Conservation (phyloP, 2,329 filamentous ascomycete species). For the Fusarium equiseti region DNA sequence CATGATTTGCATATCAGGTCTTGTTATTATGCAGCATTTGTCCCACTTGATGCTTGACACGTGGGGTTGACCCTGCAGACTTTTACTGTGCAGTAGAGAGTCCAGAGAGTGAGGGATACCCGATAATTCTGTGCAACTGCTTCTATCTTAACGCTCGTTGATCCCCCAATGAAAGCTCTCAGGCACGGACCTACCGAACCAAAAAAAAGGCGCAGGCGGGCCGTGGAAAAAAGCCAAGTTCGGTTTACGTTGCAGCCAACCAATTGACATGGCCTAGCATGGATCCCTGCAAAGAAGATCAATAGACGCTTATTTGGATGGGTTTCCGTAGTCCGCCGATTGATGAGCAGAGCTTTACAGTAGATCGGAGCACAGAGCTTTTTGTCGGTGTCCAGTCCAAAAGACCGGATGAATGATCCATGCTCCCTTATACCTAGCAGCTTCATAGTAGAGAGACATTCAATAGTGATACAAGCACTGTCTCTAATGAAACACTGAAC, state of each 20-base stretch:
- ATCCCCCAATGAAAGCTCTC: neutral
- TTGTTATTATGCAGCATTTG: slow-evolving; percentile 25
- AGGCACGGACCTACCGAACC: slow-evolving; percentile 6
- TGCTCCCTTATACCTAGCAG: too few species aligned
- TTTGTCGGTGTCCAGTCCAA: neutral
- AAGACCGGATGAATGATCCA: slow-evolving; percentile 4
- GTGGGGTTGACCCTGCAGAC: slow-evolving; percentile 14
- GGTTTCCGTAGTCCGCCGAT: slow-evolving; percentile 37
- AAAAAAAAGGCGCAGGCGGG: slow-evolving; percentile 10
- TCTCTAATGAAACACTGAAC: slow-evolving; percentile 7
- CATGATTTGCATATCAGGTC: slow-evolving; percentile 33
- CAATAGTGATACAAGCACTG: slow-evolving; percentile 13
- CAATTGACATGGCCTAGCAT: neutral
- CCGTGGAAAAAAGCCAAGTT: neutral
- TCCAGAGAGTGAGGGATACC: neutral
- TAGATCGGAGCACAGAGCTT: neutral
- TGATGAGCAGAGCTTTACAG: neutral
- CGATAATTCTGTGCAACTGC: neutral
- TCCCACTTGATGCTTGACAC: slow-evolving; percentile 41
- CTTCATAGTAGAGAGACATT: neutral
- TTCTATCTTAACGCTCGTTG: neutral
- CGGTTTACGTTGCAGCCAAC: slow-evolving; percentile 11
- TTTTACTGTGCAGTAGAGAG: neutral
- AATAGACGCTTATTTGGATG: slow-evolving; percentile 25
- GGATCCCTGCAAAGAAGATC: slow-evolving; percentile 30